Evolutionary conservation across 129 eudicot genomes (phyloP), one percentile per base, ranked within the genome.

Genomic region (Calendula officinalis): DNA sequence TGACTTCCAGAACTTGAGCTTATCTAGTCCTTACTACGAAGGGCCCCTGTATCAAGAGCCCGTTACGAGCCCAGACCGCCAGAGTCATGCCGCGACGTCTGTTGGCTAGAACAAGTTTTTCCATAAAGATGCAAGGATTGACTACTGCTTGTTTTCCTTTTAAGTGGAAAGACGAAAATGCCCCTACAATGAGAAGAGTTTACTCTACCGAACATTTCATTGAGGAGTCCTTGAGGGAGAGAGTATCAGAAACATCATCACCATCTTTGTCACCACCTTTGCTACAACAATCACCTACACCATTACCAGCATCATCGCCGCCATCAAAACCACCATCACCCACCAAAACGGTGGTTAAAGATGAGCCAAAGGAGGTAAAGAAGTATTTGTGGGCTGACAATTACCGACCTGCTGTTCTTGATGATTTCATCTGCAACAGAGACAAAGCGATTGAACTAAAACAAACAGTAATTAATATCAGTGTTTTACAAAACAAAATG

Each of bases 191-290:
- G 59, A 37, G 46, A 12, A 59, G 64, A 43, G 54, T 58, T 36
- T 63, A 14, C 17, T 75, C 64, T 64, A 74, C 69, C n/a, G 78
- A 34, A 60, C 44, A 12, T 64, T 44, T 47, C 33, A 55, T 55
- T 3, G 77, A 70, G 92, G 80, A 84, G 96, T 82, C 96, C 76
- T 76, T 88, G 92, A 76, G 94, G 94, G 96, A 88, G 94, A 88
- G 89, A 88, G 79, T 62, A 62, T 77, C 78, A 65, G 77, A 66
- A 58, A 39, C 83, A 55, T 34, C 75, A 51, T 63, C 80, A 68
- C 73, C 75, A 38, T 58, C 40, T 5, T 46, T 71, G 40, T 43
- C 52, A 10, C 59, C 54, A 15, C n/a, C n/a, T n/a, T n/a, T n/a
- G n/a, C n/a, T n/a, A n/a, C n/a, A n/a, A n/a, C n/a, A n/a, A n/a